Percentiles rank a stretch among this genome's conserved stretches.
Conservation (phyloP, 176 grass and related monocot species). For the Triticum aestivum region DNA sequence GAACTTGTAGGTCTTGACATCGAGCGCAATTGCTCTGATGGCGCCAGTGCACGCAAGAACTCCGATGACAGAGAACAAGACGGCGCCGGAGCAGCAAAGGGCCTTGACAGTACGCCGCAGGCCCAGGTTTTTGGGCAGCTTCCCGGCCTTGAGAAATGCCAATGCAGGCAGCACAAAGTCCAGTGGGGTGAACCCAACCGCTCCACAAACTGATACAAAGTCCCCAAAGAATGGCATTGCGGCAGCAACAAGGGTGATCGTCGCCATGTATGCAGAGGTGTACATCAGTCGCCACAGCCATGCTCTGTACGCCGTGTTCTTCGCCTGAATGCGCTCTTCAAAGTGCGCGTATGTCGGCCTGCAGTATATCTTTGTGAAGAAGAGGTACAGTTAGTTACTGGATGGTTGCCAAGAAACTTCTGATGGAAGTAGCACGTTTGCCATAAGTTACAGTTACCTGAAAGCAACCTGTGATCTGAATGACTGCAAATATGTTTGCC, state of each 20-base stretch:
- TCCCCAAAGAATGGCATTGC: conserved; percentile 88
- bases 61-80: conserved; percentile 54
- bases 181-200: conserved; percentile 72
- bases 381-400: conserved; percentile 24
- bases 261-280: conserved; percentile 52
- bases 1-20: conserved; percentile 65
- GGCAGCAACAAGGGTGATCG: conserved; percentile 50
- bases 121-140: conserved; percentile 27
- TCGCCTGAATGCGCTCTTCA: conserved; percentile 22
- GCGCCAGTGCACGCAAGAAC: conserved; percentile 58
- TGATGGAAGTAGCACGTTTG: neutral
- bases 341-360: conserved; percentile 67
- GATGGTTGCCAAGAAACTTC: neutral
- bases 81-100: conserved; percentile 11
- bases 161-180: conserved; percentile 77
- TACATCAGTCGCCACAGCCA: conserved; percentile 44
- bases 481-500: conserved; percentile 86
- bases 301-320: conserved; percentile 16
- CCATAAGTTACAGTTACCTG: conserved; percentile 44
- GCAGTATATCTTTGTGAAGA: conserved; percentile 64
- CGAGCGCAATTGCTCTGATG: conserved; percentile 58
- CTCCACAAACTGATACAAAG: conserved; percentile 79
- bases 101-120: conserved; percentile 31
- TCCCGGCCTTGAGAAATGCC: conserved; percentile 49
- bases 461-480: conserved; percentile 86